Conservation (phyloP, 352 stramenopile genomes). For the Phytophthora agathidicida region DNA sequence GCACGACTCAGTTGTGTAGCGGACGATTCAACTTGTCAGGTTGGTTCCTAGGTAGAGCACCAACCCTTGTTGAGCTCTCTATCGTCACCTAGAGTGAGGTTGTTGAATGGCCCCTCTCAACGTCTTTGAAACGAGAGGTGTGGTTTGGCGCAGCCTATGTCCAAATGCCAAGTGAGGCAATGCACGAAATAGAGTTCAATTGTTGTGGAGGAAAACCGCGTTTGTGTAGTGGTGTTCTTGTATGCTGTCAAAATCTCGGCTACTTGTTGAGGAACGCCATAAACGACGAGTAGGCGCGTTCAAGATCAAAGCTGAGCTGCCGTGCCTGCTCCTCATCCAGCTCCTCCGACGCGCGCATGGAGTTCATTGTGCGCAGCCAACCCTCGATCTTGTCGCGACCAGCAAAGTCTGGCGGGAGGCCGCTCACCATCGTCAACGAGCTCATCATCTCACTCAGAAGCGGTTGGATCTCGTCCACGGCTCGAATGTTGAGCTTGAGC, state of each 20-base stretch:
- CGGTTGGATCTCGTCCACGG: conserved; percentile 98
- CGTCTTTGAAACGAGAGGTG: no score
- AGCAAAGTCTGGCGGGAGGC: conserved; percentile 94
- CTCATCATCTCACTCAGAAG: conserved; percentile 97
- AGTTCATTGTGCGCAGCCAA: conserved; percentile 96
- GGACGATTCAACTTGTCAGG: no score
- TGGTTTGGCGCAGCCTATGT: no score
- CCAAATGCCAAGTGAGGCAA: no score
- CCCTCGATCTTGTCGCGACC: conserved; percentile 93
- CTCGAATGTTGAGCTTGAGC: conserved; percentile 97
- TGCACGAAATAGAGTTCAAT: no score
- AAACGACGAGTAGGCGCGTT: conserved; percentile 96
- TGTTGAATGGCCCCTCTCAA: no score
- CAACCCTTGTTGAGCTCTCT: no score
- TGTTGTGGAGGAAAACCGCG: no score
- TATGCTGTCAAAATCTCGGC: conserved; percentile 12
- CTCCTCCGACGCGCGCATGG: conserved; percentile 95
- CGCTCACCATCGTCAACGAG: conserved; percentile 93
- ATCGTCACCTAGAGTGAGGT: no score
- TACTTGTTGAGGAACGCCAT: conserved; percentile 89
- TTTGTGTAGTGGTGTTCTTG: not conserved
- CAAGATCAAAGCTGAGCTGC: conserved; percentile 96
- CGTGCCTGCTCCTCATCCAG: conserved; percentile 95
- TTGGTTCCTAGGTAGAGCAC: no score
- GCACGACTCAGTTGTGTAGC: no score